Percentiles rank a stretch among this genome's conserved stretches.
These are phyloP conservation scores for Blastocystis sp. DNA, from an alignment of 352 stramenopile genomes.

Conservation along the genomic window DNA sequence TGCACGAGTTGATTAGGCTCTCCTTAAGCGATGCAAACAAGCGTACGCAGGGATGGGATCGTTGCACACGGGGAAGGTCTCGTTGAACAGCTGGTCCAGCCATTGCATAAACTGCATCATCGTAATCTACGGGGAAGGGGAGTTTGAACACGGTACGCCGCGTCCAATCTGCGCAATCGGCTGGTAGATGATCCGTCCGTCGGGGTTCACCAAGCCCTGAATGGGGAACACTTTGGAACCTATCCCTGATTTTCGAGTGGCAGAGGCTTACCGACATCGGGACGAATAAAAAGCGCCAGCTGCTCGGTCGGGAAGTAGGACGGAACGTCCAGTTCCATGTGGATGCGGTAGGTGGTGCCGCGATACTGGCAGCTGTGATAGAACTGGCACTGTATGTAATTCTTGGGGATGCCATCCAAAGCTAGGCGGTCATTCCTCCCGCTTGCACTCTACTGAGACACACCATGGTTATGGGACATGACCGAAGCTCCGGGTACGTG, in stretches of 20 bases:
- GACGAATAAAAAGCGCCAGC: slow-evolving; percentile 28
- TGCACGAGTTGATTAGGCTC: slow-evolving; percentile 34
- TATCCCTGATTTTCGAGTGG: background rate
- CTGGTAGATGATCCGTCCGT: slow-evolving; percentile 19
- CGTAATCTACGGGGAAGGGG: background rate
- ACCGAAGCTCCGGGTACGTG: too few relatives aligned
- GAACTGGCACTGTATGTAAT: slow-evolving; percentile 24
- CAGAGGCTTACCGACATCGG: background rate
- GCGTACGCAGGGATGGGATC: slow-evolving; percentile 11
- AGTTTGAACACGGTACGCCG: background rate
- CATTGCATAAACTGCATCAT: slow-evolving; percentile 18
- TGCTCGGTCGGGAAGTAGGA: background rate
- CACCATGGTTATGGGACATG: too few relatives aligned
- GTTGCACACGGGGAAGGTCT: slow-evolving; percentile 24
- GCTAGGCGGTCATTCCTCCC: too few relatives aligned
- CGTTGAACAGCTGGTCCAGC: slow-evolving; percentile 6
- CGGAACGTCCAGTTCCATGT: slow-evolving; percentile 45
- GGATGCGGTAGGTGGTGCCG: slow-evolving; percentile 2
- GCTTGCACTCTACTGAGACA: too few relatives aligned
- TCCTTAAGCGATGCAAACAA: background rate
- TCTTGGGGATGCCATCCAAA: background rate
- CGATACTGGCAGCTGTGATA: background rate
- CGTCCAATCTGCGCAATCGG: background rate
- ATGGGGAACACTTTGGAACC: slow-evolving; percentile 42
- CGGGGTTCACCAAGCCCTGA: background rate